Evolutionary conservation across 305 asterid genomes (phyloP).

Genomic region (Solanum hybrid): DNA sequence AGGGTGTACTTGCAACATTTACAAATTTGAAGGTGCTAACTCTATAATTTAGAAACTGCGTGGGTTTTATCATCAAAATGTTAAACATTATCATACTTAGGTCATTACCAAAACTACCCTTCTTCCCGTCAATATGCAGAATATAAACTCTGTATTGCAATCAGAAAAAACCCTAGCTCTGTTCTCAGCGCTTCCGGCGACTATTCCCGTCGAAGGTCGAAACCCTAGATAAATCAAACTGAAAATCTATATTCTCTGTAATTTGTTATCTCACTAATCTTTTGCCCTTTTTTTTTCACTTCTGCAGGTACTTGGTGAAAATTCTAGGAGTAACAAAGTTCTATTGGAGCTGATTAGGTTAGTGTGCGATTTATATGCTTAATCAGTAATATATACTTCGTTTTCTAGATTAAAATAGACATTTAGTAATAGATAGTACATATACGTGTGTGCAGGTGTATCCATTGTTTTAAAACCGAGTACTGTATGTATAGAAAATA

Average conservation of each 20-base stretch:
- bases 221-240: neutral
- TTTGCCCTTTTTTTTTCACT: neutral
- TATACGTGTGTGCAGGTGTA: neutral
- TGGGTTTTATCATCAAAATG: neutral
- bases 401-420: neutral
- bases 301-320: neutral
- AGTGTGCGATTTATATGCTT: neutral
- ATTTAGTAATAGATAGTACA: neutral
- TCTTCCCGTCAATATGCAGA: neutral
- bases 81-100: neutral
- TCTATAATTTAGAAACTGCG: neutral
- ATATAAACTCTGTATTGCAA: neutral
- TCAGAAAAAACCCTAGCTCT: neutral
- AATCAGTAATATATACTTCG: too few species aligned
- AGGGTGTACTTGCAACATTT: neutral
- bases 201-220: neutral
- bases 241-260: neutral
- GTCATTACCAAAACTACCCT: neutral
- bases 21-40: neutral
- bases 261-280: neutral
- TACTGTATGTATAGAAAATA: neutral
- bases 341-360: neutral
- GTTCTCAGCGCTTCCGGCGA: neutral
- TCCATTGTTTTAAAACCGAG: neutral
- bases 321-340: neutral